Evolutionary conservation across 1,139 yeast genomes (phyloP).

Genomic region (Nakaseomyces delphensis): DNA sequence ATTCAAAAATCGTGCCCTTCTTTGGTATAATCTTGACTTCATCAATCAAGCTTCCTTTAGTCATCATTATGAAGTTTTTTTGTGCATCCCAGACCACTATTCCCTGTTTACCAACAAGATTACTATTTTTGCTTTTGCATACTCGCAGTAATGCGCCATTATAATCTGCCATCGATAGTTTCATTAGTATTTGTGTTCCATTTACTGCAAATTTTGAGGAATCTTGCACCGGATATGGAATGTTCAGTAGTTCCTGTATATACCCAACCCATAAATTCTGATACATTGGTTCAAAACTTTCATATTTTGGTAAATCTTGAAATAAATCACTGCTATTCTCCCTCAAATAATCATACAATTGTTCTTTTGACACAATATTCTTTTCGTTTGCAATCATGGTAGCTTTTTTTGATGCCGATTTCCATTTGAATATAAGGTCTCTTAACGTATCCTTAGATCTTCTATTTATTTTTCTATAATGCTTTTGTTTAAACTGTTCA

Average conservation of each 20-base stretch:
- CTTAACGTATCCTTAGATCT: constrained; percentile 25
- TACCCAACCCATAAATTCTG: constrained; percentile 29
- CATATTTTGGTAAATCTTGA: constrained; percentile 21
- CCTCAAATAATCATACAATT: constrained; percentile 14
- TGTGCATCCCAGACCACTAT: constrained; percentile 85
- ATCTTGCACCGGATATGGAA: constrained; percentile 16
- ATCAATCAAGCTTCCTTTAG: constrained; percentile 43
- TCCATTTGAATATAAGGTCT: constrained; percentile 20
- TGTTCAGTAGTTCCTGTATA: constrained; percentile 25
- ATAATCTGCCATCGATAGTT: constrained; percentile 72
- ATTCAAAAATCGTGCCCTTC: constrained; percentile 49
- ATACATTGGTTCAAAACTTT: constrained; percentile 24
- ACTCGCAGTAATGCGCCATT: constrained; percentile 69
- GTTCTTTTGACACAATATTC: constrained; percentile 11
- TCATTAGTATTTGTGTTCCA: constrained; percentile 35
- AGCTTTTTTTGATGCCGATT: constrained; percentile 15
- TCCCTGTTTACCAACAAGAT: constrained; percentile 59
- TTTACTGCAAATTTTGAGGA: constrained; percentile 18
- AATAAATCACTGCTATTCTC: constrained; percentile 14
- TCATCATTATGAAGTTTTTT: constrained; percentile 58
- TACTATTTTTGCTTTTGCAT: constrained; percentile 46
- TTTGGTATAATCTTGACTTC: constrained; percentile 52
- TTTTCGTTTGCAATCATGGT: constrained; percentile 17
- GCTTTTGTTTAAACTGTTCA: constrained; percentile 7
- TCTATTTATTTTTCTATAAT: constrained; percentile 23